Evolutionary conservation across 768 basidiomycete species (phyloP).

Genomic region (Baorangia bicolor): DNA sequence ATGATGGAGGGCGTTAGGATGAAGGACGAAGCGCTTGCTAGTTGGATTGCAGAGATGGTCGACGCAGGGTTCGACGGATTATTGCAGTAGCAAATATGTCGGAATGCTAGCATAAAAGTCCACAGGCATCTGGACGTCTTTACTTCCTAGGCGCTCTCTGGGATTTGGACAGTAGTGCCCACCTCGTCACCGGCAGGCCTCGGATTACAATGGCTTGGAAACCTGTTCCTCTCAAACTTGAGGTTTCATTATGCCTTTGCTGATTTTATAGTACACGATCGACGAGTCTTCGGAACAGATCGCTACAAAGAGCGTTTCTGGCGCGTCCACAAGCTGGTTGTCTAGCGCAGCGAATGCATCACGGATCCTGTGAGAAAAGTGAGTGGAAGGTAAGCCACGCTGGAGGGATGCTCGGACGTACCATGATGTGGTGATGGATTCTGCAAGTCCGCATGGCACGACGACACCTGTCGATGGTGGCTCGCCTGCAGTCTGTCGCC

Average conservation of each 20-base stretch:
- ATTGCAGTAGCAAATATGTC: conserved; percentile 18
- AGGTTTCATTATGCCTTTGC: conserved; percentile 75
- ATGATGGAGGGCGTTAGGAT: conserved; percentile 66
- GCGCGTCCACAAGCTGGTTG: conserved; percentile 15
- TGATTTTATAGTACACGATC: conserved; percentile 82
- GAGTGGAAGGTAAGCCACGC: background rate
- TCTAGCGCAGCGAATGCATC: conserved; percentile 54
- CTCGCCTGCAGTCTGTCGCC: conserved; percentile 38
- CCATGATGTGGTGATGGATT: conserved; percentile 65
- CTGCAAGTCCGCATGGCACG: conserved; percentile 67
- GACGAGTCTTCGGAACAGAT: conserved; percentile 78
- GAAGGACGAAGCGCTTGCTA: conserved; percentile 58
- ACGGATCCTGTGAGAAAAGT: conserved; percentile 45
- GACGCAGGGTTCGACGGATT: conserved; percentile 43
- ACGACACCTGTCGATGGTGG: conserved; percentile 39
- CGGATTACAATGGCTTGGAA: background rate
- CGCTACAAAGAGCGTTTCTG: conserved; percentile 59
- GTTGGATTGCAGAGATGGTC: conserved; percentile 62
- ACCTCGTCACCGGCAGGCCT: background rate
- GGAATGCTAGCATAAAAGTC: background rate
- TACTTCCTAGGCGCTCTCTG: background rate
- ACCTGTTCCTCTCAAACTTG: conserved; percentile 39
- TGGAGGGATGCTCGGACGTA: conserved; percentile 26
- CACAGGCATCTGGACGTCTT: background rate
- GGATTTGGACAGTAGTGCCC: background rate